These are phyloP conservation scores for Allium sativum DNA, from an alignment of 106 monocot species.

Conservation along the genomic window DNA sequence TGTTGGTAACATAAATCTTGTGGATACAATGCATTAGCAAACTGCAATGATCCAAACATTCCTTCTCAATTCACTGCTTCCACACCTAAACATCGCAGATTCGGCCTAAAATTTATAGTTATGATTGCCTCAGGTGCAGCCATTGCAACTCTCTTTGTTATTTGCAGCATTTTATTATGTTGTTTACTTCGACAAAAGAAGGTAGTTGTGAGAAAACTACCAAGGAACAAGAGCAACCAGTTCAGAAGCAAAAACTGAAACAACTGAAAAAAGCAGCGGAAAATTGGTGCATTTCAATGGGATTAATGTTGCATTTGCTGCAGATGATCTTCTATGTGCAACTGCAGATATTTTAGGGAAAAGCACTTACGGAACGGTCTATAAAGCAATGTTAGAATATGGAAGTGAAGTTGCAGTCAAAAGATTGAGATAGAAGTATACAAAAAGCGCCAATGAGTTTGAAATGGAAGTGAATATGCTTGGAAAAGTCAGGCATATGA, in stretches of 20 bases:
- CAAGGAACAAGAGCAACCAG: conserved; percentile 16
- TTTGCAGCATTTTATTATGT: conserved; percentile 62
- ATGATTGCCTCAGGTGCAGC: conserved; percentile 34
- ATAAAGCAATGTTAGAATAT: conserved; percentile 83
- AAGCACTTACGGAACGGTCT: conserved; percentile 90
- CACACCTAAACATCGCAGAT: background rate
- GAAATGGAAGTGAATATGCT: conserved; percentile 56
- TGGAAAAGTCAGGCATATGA: conserved; percentile 65
- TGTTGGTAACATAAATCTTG: conserved; percentile 68
- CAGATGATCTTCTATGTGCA: conserved; percentile 82
- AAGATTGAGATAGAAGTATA: conserved; percentile 79
- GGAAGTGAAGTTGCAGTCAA: conserved; percentile 80
- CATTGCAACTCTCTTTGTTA: conserved; percentile 33
- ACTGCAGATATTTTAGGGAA: conserved; percentile 98
- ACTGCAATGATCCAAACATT: conserved; percentile 35
- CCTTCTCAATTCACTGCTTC: conserved; percentile 14
- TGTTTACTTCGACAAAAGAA: conserved; percentile 44
- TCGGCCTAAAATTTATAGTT: conserved; percentile 35
- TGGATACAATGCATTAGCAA: conserved; percentile 42
- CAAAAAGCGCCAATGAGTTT: conserved; percentile 65
- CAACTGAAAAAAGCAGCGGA: conserved; percentile 32
- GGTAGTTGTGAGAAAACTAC: conserved; percentile 14
- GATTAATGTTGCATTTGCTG: conserved; percentile 48
- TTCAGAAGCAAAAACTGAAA: conserved; percentile 23
- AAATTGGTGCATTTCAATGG: conserved; percentile 92